Evolutionary conservation across 1,284 basidiomycete genomes (phyloP).

Genomic region (Psilocybe mexicana): DNA sequence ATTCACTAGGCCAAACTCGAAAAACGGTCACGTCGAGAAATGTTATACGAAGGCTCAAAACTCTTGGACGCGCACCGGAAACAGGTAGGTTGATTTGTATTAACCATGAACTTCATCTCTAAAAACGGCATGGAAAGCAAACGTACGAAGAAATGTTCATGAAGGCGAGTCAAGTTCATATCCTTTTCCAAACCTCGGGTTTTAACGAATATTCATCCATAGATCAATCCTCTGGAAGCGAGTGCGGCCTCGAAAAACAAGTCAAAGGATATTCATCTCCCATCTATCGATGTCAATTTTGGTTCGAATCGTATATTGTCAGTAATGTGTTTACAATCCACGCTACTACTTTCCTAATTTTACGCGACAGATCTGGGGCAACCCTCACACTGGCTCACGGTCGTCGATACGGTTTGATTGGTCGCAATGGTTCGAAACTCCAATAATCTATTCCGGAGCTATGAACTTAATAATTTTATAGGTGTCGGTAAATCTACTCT

Average conservation of each 20-base stretch:
- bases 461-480: constrained; percentile 23
- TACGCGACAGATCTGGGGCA: constrained; percentile 63
- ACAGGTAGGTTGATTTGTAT: constrained; percentile 53
- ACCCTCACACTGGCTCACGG: constrained; percentile 89
- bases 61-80: constrained; percentile 91
- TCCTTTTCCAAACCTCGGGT: not conserved
- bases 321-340: constrained; percentile 28
- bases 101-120: constrained; percentile 14
- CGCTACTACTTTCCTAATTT: not conserved
- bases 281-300: constrained; percentile 95
- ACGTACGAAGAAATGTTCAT: constrained; percentile 99
- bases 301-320: constrained; percentile 92
- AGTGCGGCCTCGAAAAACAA: constrained; percentile 84
- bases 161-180: constrained; percentile 52
- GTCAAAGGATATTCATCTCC: constrained; percentile 95
- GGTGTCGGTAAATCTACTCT: constrained; percentile 98
- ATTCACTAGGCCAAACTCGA: constrained; percentile 87
- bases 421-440: constrained; percentile 65
- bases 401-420: constrained; percentile 84
- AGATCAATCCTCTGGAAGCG: constrained; percentile 95
- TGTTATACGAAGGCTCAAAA: constrained; percentile 92
- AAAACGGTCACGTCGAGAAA: constrained; percentile 84
- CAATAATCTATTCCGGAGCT: not conserved
- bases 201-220: not conserved
- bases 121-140: constrained; percentile 54